Evolutionary conservation across 345 rosid genomes (phyloP).

Genomic region (Erucastrum elatum): DNA sequence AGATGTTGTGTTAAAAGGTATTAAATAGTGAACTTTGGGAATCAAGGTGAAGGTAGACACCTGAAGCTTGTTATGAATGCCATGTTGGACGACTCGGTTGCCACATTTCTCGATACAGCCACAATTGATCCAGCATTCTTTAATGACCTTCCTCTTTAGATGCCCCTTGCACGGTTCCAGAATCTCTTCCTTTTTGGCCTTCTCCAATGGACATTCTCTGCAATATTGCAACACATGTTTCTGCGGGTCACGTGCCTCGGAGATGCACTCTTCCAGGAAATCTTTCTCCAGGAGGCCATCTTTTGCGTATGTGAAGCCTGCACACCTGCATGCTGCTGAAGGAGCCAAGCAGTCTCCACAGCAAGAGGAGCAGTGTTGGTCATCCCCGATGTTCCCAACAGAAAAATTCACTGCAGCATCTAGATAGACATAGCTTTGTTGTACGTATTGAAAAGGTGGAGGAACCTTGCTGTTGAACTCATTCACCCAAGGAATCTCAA

Average conservation of each 20-base stretch:
- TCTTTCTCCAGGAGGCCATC: slow-evolving; percentile 60
- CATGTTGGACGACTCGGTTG: slow-evolving; percentile 89
- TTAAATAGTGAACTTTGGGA: neutral
- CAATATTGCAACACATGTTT: slow-evolving; percentile 54
- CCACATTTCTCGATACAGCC: slow-evolving; percentile 79
- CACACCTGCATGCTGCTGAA: slow-evolving; percentile 57
- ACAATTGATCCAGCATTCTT: slow-evolving; percentile 93
- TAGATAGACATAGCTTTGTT: slow-evolving; percentile 54
- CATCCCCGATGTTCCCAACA: slow-evolving; percentile 54
- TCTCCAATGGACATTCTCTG: slow-evolving; percentile 70
- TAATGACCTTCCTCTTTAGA: slow-evolving; percentile 65
- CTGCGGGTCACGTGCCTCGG: slow-evolving; percentile 57
- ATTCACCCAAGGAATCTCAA: slow-evolving; percentile 74
- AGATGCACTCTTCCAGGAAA: slow-evolving; percentile 64
- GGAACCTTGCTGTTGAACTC: slow-evolving; percentile 60
- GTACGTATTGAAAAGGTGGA: slow-evolving; percentile 61
- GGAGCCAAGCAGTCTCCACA: slow-evolving; percentile 66
- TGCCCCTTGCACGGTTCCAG: slow-evolving; percentile 85
- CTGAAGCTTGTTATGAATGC: slow-evolving; percentile 75
- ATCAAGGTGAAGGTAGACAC: slow-evolving; percentile 14
- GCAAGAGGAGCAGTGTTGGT: slow-evolving; percentile 68
- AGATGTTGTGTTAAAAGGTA: neutral
- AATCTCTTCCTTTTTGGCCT: slow-evolving; percentile 51
- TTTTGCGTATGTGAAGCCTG: slow-evolving; percentile 57
- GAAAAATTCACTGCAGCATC: slow-evolving; percentile 62